Evolutionary conservation across 179 eudicot species (phyloP), one percentile per base, ranked within the genome.

Genomic region (Spergularia azorica): DNA sequence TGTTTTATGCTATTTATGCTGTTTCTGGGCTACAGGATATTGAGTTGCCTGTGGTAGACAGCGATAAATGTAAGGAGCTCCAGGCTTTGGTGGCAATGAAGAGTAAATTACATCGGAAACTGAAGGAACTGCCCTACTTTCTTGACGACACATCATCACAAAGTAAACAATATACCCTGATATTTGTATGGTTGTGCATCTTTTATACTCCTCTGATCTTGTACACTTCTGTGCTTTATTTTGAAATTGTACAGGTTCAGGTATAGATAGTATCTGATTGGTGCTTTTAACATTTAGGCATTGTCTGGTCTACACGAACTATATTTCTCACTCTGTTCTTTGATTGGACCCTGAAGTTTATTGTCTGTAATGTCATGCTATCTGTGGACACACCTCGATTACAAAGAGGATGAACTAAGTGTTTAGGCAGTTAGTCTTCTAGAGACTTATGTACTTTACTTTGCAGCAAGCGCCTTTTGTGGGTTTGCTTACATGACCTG

Each of bases 21-120:
- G 51, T 63, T 15, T 70, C 38, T 36, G 51, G 60, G 48, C 21
- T 36, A 32, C 79, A 82, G 84, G 81, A 78, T 18, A 65, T 82
- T 58, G 73, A 74, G 64, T 64, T 82, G 60, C 81, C 84, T 18
- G 62, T 46, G 39, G 32, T 70, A 52, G 81, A 78, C 48, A 63
- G 39, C 51, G 76, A 32, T 1, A 78, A 69, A 32, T 17, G 78
- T 74, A 20, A 66, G 11, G 41, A 73, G 48, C 71, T 69, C 61
- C 17, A 9, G 20, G 61, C 20, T 60, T 60, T 82, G 68, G 58
- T 80, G 52, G 43, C 6, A 72, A 10, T 17, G 52, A 75, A 61
- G 17, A 13, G 0, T n/a, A 65, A n/a, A 68, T 61, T 82, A 60
- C 79, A 75, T 4, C 26, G 36, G 54, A 21, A 41, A 72, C 75